Evolutionary conservation across 2,329 filamentous ascomycete species (phyloP), one percentile per base, ranked within the genome.

Genomic region (Alternaria sp.): DNA sequence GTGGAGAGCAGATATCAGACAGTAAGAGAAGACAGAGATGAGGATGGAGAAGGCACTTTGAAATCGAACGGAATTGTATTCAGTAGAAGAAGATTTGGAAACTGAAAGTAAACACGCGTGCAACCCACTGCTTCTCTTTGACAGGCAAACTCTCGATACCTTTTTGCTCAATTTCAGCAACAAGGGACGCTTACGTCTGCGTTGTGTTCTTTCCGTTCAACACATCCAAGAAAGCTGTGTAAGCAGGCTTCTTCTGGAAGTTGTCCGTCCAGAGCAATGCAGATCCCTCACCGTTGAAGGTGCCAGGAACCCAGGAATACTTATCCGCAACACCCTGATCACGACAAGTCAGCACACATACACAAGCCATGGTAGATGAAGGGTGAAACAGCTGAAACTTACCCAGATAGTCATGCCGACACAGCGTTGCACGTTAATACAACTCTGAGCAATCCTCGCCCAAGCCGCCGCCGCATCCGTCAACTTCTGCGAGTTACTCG

Each of bases 361-460:
- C 21, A 6, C 63, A 49, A 62, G 55, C 51, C 15, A 56, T 40
- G 50, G 4, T 28, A 43, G 6, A 40, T 17, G 7, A 10, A 26
- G 4, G 23, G 15, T 15, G n/a, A 11, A 36, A 25, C 5, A 43
- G 11, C 15, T 15, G 10, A 15, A n/a, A 63, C 70, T 32, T 67
- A 74, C 82, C 79, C 89, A 91, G 49, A 77, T 61, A 0, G 77
- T 80, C 19, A 81, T 74, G 17, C 78, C 79, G 21, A 81, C 73
- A 59, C 79, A 81, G 40, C 73, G 57, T 21, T 71, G 51, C 7
- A 78, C 74, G 43, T 76, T 71, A 10, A 78, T 69, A 60, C 79
- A 81, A 6, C 75, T 75, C 46, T 74, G 67, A 19, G 78, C 76
- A 55, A 79, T 75, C 36, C 69, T 70, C 11, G 69, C 81, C 66